Evolutionary conservation across 257 asterid genomes (phyloP).

Genomic region (Thymus quinquecostatus): DNA sequence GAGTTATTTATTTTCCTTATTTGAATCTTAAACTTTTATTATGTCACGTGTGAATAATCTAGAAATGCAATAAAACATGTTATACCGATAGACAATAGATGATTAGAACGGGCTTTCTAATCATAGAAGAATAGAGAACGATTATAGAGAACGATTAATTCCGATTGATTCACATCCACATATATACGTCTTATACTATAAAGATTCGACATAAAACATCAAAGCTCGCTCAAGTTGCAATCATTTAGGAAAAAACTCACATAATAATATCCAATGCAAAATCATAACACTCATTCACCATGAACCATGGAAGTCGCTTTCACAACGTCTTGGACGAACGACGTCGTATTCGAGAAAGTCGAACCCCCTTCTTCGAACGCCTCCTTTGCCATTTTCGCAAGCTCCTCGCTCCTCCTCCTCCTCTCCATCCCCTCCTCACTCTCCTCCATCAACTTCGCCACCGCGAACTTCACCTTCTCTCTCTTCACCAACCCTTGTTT

Average conservation of each 20-base stretch:
- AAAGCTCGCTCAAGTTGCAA: background rate
- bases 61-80: too few relatives aligned
- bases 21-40: too few relatives aligned
- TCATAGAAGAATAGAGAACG: too few relatives aligned
- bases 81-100: too few relatives aligned
- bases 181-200: too few relatives aligned
- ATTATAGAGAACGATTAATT: too few relatives aligned
- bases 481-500: slow-evolving; percentile 25
- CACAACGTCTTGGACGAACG: slow-evolving; percentile 37
- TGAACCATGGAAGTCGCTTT: background rate
- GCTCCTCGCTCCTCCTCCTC: slow-evolving; percentile 27
- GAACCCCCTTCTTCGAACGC: slow-evolving; percentile 41
- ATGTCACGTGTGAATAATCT: too few relatives aligned
- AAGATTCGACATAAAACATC: too few relatives aligned
- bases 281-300: background rate
- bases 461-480: slow-evolving; percentile 18
- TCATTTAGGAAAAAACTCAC: background rate
- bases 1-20: too few relatives aligned
- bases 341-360: slow-evolving; percentile 29
- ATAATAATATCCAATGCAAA: too few relatives aligned
- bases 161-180: too few relatives aligned
- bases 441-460: slow-evolving; percentile 35
- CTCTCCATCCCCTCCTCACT: slow-evolving; percentile 28
- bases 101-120: too few relatives aligned
- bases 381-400: slow-evolving; percentile 29